Conservation (phyloP, 1,284 basidiomycete species). For the Ceratorhiza oryzae-sativae region DNA sequence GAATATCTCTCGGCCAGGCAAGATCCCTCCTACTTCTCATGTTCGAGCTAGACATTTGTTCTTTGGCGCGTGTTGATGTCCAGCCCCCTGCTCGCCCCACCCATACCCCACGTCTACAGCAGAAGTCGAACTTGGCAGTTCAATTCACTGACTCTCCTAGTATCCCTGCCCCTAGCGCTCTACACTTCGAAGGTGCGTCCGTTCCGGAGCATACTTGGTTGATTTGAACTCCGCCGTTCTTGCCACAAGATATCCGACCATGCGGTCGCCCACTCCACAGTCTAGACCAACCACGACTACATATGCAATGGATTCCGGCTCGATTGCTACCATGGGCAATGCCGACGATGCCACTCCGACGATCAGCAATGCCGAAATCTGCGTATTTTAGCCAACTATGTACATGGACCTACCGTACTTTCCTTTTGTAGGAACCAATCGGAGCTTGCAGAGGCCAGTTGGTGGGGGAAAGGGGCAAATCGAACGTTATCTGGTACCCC, state of each 20-base stretch:
- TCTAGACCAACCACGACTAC: neutral
- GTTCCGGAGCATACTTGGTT: neutral
- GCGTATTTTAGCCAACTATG: neutral
- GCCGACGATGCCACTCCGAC: neutral
- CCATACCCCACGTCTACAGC: neutral
- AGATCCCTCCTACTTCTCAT: neutral
- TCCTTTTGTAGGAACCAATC: too few relatives aligned
- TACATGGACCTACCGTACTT: too few relatives aligned
- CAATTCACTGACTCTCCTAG: neutral
- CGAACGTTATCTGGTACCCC: neutral
- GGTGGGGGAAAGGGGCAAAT: too few relatives aligned
- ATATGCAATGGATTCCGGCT: neutral
- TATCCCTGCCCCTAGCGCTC: neutral
- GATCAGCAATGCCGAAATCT: neutral
- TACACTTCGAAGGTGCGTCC: neutral
- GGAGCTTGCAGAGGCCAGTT: too few relatives aligned
- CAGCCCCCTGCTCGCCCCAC: neutral
- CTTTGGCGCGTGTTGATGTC: neutral
- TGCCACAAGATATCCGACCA: neutral
- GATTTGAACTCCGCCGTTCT: neutral
- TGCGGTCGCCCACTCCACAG: neutral
- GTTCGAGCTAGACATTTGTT: neutral
- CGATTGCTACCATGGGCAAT: neutral
- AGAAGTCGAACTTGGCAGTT: neutral
- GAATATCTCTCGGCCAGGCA: conserved; percentile 4